phyloP scores from a whole-genome alignment of 192 early-diverging fungal species.

The Gaertneriomyces sp. region DNA sequence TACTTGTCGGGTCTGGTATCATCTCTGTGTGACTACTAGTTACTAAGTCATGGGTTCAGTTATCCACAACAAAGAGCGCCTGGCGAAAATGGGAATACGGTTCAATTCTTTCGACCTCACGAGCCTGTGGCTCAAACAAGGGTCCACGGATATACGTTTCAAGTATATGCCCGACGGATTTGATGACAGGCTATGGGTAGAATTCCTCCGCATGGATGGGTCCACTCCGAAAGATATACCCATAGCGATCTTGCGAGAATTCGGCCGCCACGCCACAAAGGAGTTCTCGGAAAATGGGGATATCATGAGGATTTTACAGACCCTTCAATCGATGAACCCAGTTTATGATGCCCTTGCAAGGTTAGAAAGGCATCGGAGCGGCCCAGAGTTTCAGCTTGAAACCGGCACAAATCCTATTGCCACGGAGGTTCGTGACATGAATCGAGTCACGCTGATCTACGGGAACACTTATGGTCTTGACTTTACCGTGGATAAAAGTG shows the following conservation, averaged over 20 bases:
- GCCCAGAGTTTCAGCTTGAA: background rate
- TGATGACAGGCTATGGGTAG: no score
- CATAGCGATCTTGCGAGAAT: no score
- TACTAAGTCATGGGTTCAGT: background rate
- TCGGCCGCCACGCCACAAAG: no score
- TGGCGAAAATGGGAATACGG: constrained; percentile 13
- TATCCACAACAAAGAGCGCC: constrained; percentile 1
- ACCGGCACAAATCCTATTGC: background rate
- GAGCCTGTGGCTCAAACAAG: constrained; percentile 2
- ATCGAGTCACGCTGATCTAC: constrained; percentile 13
- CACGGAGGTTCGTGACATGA: constrained; percentile 2
- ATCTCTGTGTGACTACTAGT: no score
- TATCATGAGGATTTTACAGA: no score
- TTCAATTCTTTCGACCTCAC: constrained; percentile 14
- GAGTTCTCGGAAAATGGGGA: no score
- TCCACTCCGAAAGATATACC: no score
- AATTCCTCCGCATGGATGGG: no score
- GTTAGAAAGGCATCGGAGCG: background rate
- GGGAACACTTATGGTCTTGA: constrained; percentile 13
- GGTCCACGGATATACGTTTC: constrained; percentile 1
- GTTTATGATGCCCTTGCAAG: no score
- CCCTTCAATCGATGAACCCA: no score
- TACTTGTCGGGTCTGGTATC: no score
- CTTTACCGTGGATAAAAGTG: constrained; percentile 1
- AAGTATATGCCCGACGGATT: no score